phyloP scores from a whole-genome alignment of 768 basidiomycete species.

The Rhizopogon sp. region DNA sequence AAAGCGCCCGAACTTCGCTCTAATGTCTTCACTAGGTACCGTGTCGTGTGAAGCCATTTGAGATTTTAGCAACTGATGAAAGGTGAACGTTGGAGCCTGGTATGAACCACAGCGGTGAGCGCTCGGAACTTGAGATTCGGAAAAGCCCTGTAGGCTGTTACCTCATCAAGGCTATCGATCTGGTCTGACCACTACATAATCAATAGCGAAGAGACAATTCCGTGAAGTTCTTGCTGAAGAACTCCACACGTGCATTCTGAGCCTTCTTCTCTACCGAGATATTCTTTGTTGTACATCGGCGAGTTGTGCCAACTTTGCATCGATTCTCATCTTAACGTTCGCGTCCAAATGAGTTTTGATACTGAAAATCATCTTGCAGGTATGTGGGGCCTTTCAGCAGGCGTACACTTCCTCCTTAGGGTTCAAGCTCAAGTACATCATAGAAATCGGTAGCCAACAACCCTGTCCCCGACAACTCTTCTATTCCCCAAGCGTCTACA shows the following conservation, averaged over 20 bases:
- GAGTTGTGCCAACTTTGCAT: background rate
- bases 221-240: background rate
- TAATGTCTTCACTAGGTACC: too few relatives aligned
- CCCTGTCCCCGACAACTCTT: background rate
- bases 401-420: background rate
- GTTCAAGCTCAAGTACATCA: background rate
- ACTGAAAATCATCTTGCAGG: background rate
- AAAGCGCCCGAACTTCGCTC: too few relatives aligned
- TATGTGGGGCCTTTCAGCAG: background rate
- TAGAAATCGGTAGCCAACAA: constrained; percentile 1
- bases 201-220: too few relatives aligned
- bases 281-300: background rate
- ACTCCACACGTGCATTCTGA: background rate
- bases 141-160: too few relatives aligned
- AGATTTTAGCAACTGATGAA: too few relatives aligned
- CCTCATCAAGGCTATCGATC: too few relatives aligned
- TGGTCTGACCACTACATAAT: too few relatives aligned
- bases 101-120: too few relatives aligned
- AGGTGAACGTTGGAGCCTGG: too few relatives aligned
- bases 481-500: background rate
- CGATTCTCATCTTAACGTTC: background rate
- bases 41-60: too few relatives aligned
- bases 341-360: background rate
- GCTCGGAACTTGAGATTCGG: too few relatives aligned
- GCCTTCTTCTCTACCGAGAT: constrained; percentile 1